Evolutionary conservation across 352 stramenopile species (phyloP).

Genomic region (Phytophthora ohioensis): DNA sequence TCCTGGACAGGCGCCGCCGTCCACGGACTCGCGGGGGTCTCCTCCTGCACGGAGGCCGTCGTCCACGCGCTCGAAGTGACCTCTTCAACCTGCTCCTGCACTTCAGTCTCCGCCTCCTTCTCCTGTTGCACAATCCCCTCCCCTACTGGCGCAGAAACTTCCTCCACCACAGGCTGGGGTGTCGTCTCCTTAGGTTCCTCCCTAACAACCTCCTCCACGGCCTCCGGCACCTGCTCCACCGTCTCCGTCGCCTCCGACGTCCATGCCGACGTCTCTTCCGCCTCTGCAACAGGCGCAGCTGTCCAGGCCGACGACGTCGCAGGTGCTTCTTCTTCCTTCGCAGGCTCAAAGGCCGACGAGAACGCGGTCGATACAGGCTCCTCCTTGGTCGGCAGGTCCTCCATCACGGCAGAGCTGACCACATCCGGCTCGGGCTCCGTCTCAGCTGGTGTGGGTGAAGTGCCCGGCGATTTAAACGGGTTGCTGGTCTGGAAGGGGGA

Average conservation of each 20-base stretch:
- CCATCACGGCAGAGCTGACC: slow-evolving; percentile 36
- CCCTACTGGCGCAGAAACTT: slow-evolving; percentile 2
- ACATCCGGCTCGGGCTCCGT: slow-evolving; percentile 48
- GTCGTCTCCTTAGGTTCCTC: slow-evolving; percentile 6
- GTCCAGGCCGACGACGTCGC: slow-evolving; percentile 30
- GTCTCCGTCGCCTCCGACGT: slow-evolving; percentile 17
- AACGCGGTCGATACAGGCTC: slow-evolving; percentile 14
- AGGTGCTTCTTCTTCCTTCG: slow-evolving; percentile 13
- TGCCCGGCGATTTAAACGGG: slow-evolving; percentile 39
- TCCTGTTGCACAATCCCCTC: slow-evolving; percentile 18
- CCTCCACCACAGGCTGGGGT: neutral
- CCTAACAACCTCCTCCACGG: slow-evolving; percentile 5
- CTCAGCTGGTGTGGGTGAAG: slow-evolving; percentile 20
- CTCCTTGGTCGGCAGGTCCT: slow-evolving; percentile 31
- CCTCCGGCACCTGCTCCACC: slow-evolving; percentile 22
- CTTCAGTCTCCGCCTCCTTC: neutral
- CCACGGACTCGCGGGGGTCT: slow-evolving; percentile 22
- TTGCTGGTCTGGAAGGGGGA: slow-evolving; percentile 54
- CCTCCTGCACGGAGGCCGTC: slow-evolving; percentile 18
- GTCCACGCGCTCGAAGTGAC: slow-evolving; percentile 5
- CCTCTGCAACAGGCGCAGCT: slow-evolving; percentile 3
- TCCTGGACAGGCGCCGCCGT: slow-evolving; percentile 21
- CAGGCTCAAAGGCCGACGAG: slow-evolving; percentile 29
- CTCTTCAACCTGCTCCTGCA: slow-evolving; percentile 17
- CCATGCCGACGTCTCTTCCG: slow-evolving; percentile 33